Conservation (phyloP, 768 basidiomycete genomes). For the Mycena polygramma region DNA sequence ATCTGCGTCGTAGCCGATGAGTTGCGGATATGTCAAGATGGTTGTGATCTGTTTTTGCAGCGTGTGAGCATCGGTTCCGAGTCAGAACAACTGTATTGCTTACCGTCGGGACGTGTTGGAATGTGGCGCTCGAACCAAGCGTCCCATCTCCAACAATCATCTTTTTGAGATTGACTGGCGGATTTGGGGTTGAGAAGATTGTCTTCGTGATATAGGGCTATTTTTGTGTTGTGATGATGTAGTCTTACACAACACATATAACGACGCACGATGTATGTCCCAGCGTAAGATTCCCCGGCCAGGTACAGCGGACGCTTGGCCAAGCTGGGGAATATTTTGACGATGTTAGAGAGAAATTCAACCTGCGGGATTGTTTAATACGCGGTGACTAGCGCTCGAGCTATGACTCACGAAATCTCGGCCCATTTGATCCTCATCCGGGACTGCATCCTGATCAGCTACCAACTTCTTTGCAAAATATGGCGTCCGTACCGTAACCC, state of each 20-base stretch:
- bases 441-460: slow-evolving; percentile 49
- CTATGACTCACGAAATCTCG: slow-evolving; percentile 59
- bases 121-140: slow-evolving; percentile 64
- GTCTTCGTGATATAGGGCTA: slow-evolving; percentile 79
- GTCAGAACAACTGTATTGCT: slow-evolving; percentile 34
- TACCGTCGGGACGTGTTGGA: slow-evolving; percentile 69
- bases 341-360: slow-evolving; percentile 77
- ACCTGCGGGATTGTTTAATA: slow-evolving; percentile 56
- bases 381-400: neutral
- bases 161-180: slow-evolving; percentile 77
- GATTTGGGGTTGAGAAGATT: slow-evolving; percentile 71
- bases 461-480: neutral
- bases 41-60: slow-evolving; percentile 57
- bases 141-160: slow-evolving; percentile 80
- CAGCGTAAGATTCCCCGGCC: slow-evolving; percentile 83
- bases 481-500: slow-evolving; percentile 64
- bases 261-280: slow-evolving; percentile 71
- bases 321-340: slow-evolving; percentile 80
- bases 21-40: slow-evolving; percentile 80
- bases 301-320: slow-evolving; percentile 75
- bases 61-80: neutral
- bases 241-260: neutral
- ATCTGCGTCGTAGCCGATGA: slow-evolving; percentile 77
- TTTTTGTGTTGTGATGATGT: neutral
- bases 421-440: slow-evolving; percentile 76